phyloP scores from a whole-genome alignment of 495 filamentous ascomycete species.

The Apodospora peruviana region DNA sequence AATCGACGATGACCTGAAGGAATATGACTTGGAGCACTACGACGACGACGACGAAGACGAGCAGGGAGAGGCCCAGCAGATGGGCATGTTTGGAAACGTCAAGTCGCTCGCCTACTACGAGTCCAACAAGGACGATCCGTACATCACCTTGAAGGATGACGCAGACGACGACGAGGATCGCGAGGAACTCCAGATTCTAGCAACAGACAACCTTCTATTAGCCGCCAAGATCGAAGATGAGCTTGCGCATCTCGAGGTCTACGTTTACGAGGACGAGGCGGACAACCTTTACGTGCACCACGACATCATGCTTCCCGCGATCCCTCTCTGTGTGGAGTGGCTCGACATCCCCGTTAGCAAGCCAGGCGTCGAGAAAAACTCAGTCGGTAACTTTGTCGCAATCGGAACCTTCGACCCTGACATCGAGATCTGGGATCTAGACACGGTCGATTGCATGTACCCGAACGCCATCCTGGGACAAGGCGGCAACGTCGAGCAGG shows the following conservation, averaged over 20 bases:
- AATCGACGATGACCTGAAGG: constrained; percentile 75
- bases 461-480: constrained; percentile 96
- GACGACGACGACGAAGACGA: constrained; percentile 72
- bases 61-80: constrained; percentile 54
- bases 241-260: constrained; percentile 91
- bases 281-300: constrained; percentile 99
- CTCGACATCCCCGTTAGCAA: constrained; percentile 81
- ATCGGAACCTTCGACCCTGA: constrained; percentile 97
- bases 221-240: constrained; percentile 95
- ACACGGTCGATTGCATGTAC: constrained; percentile 94
- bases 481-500: constrained; percentile 48
- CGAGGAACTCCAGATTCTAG: constrained; percentile 89
- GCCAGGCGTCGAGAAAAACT: constrained; percentile 47
- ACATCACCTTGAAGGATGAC: constrained; percentile 77
- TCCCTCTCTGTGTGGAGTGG: constrained; percentile 95
- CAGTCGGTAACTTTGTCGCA: constrained; percentile 80
- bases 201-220: constrained; percentile 86
- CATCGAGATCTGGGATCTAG: constrained; percentile 97
- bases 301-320: constrained; percentile 97
- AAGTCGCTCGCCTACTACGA: constrained; percentile 89
- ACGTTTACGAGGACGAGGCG: constrained; percentile 89
- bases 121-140: constrained; percentile 88
- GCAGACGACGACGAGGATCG: constrained; percentile 72
- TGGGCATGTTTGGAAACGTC: constrained; percentile 93
- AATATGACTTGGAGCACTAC: constrained; percentile 94